Evolutionary conservation across 352 stramenopile species (phyloP), one percentile per base, ranked within the genome.

Genomic region (Lagenidium giganteum): DNA sequence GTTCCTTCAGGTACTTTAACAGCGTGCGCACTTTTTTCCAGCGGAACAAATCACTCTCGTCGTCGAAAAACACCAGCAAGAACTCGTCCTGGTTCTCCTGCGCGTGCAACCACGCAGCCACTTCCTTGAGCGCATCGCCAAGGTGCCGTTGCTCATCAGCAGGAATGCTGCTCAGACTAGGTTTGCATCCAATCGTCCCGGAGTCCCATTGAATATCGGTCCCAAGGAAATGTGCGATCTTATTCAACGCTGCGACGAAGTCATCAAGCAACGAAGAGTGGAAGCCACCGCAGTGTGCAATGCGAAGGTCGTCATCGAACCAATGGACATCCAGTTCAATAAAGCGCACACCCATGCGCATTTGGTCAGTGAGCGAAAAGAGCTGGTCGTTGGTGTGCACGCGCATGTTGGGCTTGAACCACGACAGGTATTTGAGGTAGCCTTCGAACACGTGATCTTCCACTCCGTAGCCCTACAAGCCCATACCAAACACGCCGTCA

Each of bases 11-110:
- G 48, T 78, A 71, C 2, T 61, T 56, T 29, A 85, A 42, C 32
- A 85, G 40, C 22, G 51, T 77, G n/a, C 49, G 28, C 4, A 85
- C 61, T 34, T 87, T 87, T 21, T 87, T 76, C 75, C 75, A 87
- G 24, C 65, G 67, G 51, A 74, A 62, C 0, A 87, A 34, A 36
- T 74, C 57, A 4, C 30, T 51, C 27, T 87, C 71, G 39, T 83
- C 71, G 51, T 87, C 75, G 17, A 87, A 87, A 54, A 85, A 87
- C 13, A 87, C 55, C 34, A 87, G 57, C 32, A 87, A 61, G 33
- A 87, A 87, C 37, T 75, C 64, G 26, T 69, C 34, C 16, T 47
- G 32, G 49, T 71, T 68, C 25, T 53, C 63, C 16, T 59, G 59
- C 1, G 40, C 49, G 36, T 78, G 58, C 14, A 81, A 27, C 68